phyloP scores from a whole-genome alignment of 768 basidiomycete genomes.

The Cystobasidium onofrii region DNA sequence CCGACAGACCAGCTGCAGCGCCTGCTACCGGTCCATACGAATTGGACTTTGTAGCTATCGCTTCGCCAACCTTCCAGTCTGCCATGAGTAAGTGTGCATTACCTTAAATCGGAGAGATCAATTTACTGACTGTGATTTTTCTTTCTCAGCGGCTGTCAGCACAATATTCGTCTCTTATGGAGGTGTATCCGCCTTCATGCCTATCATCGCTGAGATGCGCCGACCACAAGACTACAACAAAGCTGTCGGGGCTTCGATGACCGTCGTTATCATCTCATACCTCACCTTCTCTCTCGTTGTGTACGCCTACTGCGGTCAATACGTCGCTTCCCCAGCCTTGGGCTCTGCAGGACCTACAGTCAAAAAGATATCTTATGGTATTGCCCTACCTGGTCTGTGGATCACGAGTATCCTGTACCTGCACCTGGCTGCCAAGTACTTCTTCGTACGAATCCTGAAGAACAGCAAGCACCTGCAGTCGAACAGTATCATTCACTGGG shows the following conservation, averaged over 20 bases:
- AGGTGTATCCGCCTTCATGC: constrained; percentile 37
- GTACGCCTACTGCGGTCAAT: constrained; percentile 42
- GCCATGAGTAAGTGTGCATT: constrained; percentile 40
- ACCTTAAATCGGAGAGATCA: too few species aligned
- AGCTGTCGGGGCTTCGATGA: constrained; percentile 41
- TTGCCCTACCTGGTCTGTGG: constrained; percentile 39
- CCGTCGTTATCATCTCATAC: constrained; percentile 40
- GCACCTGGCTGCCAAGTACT: constrained; percentile 39
- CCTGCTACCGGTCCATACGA: constrained; percentile 40
- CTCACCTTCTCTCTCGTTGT: constrained; percentile 42
- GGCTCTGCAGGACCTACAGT: constrained; percentile 42
- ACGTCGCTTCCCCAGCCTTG: constrained; percentile 42
- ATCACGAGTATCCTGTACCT: constrained; percentile 34
- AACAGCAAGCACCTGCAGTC: constrained; percentile 36
- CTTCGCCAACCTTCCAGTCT: constrained; percentile 38
- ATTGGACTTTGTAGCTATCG: constrained; percentile 37
- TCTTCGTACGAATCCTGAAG: constrained; percentile 40
- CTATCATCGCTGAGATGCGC: constrained; percentile 46
- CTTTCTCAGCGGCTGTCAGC: constrained; percentile 38
- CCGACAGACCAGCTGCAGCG: constrained; percentile 40
- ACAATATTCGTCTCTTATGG: constrained; percentile 45
- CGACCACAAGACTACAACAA: constrained; percentile 44
- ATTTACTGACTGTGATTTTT: too few species aligned
- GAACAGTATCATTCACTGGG: constrained; percentile 36
- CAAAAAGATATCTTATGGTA: constrained; percentile 40